Conservation (phyloP, 371 early-diverging fungal genomes). For the Quaeritorhiza haematococci region DNA sequence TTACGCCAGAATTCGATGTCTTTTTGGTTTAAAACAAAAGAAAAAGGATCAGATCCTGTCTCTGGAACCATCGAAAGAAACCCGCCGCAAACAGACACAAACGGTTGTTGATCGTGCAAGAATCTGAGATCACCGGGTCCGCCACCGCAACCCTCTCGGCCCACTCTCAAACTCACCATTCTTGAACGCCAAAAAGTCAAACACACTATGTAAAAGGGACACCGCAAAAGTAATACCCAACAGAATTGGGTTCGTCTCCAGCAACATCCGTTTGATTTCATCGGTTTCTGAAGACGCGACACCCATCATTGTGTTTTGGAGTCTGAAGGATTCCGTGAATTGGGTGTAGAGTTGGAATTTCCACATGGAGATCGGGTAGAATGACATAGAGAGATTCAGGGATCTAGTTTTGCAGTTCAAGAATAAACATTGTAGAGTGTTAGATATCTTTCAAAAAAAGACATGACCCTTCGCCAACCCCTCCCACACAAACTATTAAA, state of each 20-base stretch:
- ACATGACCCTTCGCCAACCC: too few relatives aligned
- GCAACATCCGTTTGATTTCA: slow-evolving; percentile 70
- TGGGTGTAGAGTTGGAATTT: slow-evolving; percentile 68
- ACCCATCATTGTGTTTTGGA: slow-evolving; percentile 57
- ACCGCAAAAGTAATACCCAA: slow-evolving; percentile 74
- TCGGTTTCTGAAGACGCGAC: slow-evolving; percentile 61
- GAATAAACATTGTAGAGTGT: not conserved
- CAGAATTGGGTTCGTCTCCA: slow-evolving; percentile 84
- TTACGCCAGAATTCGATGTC: slow-evolving; percentile 89
- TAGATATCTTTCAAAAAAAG: not conserved
- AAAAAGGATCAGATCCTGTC: not conserved
- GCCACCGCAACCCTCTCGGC: not conserved
- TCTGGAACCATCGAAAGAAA: not conserved
- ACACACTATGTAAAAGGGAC: slow-evolving; percentile 75
- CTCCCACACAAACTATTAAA: not conserved
- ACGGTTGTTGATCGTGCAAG: not conserved
- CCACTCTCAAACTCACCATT: slow-evolving; percentile 62
- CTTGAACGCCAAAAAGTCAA: slow-evolving; percentile 93
- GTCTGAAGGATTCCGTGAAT: slow-evolving; percentile 60
- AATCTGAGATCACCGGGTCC: not conserved
- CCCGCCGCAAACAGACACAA: not conserved
- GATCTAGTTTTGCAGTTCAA: slow-evolving; percentile 12
- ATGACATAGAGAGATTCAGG: slow-evolving; percentile 63
- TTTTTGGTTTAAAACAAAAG: slow-evolving; percentile 24
- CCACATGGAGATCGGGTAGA: slow-evolving; percentile 66